Evolutionary conservation across 371 early-diverging fungal genomes (phyloP).

Genomic region (Mucor plumbeus): DNA sequence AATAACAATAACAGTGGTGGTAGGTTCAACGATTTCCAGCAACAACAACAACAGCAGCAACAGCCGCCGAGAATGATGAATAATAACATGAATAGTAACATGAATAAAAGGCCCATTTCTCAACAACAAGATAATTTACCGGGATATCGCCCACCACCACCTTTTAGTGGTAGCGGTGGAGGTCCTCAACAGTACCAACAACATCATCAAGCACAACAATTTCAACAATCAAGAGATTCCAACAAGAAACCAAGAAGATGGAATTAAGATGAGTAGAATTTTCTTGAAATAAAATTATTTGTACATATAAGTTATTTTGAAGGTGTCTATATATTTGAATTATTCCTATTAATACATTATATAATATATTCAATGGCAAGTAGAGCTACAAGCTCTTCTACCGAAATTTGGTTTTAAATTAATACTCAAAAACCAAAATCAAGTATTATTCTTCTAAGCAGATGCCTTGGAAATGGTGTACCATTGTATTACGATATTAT

Average conservation of each 20-base stretch:
- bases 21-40: constrained; percentile 4
- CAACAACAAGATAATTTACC: constrained; percentile 16
- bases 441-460: no score
- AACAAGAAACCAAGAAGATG: constrained; percentile 29
- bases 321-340: no score
- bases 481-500: no score
- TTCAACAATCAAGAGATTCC: constrained; percentile 10
- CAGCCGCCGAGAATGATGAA: constrained; percentile 10
- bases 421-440: no score
- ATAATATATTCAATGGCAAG: no score
- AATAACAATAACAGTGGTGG: constrained; percentile 11
- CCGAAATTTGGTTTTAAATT: no score
- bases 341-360: no score
- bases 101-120: constrained; percentile 22
- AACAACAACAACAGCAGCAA: background rate
- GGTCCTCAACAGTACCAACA: background rate
- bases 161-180: constrained; percentile 13
- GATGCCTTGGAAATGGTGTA: no score
- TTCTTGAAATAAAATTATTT: constrained; percentile 1
- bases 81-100: constrained; percentile 12
- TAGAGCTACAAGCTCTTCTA: no score
- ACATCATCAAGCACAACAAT: constrained; percentile 18
- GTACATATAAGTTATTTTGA: background rate
- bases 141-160: constrained; percentile 33
- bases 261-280: constrained; percentile 11